Conservation (phyloP, 129 eudicot species). For the Deinandra increscens region DNA sequence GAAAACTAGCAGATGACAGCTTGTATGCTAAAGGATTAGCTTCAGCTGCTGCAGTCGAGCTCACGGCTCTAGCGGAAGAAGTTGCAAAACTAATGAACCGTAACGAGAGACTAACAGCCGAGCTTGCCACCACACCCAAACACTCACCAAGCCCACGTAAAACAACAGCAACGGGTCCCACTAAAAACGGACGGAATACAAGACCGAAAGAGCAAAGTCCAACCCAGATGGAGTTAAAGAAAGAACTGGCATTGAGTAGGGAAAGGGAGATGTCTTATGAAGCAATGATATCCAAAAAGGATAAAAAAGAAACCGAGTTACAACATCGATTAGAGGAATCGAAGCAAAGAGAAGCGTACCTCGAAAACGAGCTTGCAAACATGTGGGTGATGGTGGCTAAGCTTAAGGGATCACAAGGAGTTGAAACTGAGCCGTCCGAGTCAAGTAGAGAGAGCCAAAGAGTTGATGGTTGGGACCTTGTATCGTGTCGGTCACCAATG, state of each 20-base stretch:
- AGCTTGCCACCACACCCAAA: constrained; percentile 50
- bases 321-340: constrained; percentile 73
- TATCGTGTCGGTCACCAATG: neutral
- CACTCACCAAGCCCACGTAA: constrained; percentile 53
- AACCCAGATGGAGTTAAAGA: constrained; percentile 50
- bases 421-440: constrained; percentile 56
- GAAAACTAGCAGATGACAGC: constrained; percentile 88
- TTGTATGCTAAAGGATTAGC: constrained; percentile 96
- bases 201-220: constrained; percentile 65
- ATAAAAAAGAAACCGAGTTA: constrained; percentile 62
- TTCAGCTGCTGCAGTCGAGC: constrained; percentile 97
- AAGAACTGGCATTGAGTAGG: constrained; percentile 67
- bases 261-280: constrained; percentile 83
- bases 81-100: constrained; percentile 95
- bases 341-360: constrained; percentile 88
- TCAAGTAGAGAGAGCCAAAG: constrained; percentile 36
- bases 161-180: constrained; percentile 29
- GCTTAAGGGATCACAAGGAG: constrained; percentile 67
- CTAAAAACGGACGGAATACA: constrained; percentile 51
- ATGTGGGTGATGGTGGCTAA: constrained; percentile 99
- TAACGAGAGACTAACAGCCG: constrained; percentile 54
- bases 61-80: constrained; percentile 88
- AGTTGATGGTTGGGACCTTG: constrained; percentile 32
- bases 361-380: constrained; percentile 94
- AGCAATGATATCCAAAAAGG: constrained; percentile 61